Conservation (phyloP, 2,329 filamentous ascomycete species). For the Ophiostoma perfectum region DNA sequence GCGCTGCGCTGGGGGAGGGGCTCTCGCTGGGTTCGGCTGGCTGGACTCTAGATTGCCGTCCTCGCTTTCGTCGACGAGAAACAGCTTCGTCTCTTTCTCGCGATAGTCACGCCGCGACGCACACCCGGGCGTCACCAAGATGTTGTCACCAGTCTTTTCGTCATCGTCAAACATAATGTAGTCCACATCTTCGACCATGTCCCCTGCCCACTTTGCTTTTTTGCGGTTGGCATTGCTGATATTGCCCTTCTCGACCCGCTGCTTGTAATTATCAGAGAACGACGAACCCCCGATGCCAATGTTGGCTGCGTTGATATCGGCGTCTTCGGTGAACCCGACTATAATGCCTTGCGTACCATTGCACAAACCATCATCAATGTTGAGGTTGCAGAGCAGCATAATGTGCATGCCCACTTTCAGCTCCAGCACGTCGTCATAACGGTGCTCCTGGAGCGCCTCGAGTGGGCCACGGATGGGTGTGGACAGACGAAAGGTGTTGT, state of each 20-base stretch:
- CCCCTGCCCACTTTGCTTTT: conserved; percentile 18
- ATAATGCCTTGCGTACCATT: conserved; percentile 46
- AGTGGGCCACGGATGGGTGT: conserved; percentile 31
- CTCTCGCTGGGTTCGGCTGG: background rate
- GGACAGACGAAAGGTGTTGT: background rate
- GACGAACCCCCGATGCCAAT: background rate
- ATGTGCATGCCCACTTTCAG: conserved; percentile 50
- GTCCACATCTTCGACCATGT: background rate
- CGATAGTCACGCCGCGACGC: background rate
- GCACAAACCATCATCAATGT: conserved; percentile 38
- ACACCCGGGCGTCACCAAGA: background rate
- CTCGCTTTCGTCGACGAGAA: background rate
- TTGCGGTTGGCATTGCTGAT: conserved; percentile 7
- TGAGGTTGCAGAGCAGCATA: conserved; percentile 48
- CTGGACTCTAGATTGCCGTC: background rate
- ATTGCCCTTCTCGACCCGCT: conserved; percentile 29
- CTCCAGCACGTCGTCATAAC: conserved; percentile 39
- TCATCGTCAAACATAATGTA: background rate
- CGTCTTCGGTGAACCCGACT: conserved; percentile 38
- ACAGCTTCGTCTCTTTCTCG: background rate
- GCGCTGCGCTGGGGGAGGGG: background rate
- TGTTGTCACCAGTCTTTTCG: background rate
- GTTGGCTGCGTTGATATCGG: background rate
- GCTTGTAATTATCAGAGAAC: background rate
- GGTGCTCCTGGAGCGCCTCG: conserved; percentile 40